Evolutionary conservation across 2,329 filamentous ascomycete species (phyloP).

Genomic region (Ophiostoma tasmaniense): DNA sequence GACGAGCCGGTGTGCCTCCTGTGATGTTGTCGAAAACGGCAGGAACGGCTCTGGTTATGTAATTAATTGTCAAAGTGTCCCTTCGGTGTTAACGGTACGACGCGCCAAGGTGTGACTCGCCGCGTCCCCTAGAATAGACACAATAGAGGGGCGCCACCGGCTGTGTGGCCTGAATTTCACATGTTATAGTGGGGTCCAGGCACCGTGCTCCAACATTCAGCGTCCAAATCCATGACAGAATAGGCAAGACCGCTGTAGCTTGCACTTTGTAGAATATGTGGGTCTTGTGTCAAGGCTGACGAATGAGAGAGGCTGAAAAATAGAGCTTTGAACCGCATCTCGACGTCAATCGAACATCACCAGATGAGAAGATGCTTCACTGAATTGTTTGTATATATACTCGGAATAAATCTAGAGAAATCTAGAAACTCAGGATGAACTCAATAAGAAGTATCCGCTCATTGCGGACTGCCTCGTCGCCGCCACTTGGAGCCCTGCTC

Average conservation of each 20-base stretch:
- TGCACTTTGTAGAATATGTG: not conserved
- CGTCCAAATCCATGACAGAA: not conserved
- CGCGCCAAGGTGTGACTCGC: not conserved
- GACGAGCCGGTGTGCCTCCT: not conserved
- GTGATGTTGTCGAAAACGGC: not conserved
- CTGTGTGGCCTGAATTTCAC: not conserved
- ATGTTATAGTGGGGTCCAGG: slow-evolving; percentile 1
- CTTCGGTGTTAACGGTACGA: not conserved
- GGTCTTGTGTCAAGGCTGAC: not conserved
- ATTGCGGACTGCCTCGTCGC: not conserved
- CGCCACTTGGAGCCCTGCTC: not conserved
- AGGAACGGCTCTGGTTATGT: not conserved
- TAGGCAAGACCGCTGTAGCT: not conserved
- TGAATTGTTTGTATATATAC: not conserved
- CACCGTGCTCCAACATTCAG: not conserved
- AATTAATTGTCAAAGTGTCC: not conserved
- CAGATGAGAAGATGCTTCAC: not conserved
- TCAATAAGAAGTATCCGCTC: not conserved
- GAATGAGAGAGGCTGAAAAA: not conserved
- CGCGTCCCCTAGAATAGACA: not conserved
- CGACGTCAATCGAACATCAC: not conserved
- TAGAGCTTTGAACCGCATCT: not conserved
- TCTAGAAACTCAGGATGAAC: not conserved
- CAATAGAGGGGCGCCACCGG: not conserved
- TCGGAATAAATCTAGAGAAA: not conserved